A percentile compares a stretch with the other conserved stretches of the same genome.
Evolutionary conservation across 1,284 basidiomycete species (phyloP).

Genomic region (Sanguinoderma infundibulare): DNA sequence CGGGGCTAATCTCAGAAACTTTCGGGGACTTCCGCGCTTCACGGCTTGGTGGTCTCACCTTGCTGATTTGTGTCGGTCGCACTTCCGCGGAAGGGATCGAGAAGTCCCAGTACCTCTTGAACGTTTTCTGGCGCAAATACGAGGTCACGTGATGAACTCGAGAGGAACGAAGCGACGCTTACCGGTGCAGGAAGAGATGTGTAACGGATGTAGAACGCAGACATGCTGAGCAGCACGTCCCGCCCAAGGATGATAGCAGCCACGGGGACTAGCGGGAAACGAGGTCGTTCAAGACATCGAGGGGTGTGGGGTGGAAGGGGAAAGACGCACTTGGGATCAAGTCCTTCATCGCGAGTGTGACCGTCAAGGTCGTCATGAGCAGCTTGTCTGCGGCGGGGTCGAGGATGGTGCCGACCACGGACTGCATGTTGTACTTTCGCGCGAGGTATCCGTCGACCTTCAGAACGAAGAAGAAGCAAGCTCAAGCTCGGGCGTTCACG

Average conservation of each 20-base stretch:
- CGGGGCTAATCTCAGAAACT: not conserved
- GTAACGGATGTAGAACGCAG: constrained; percentile 95
- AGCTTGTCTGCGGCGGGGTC: constrained; percentile 98
- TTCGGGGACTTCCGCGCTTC: no score
- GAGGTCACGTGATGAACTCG: constrained; percentile 9
- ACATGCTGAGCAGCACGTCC: constrained; percentile 86
- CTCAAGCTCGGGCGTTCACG: constrained; percentile 16
- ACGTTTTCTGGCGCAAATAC: constrained; percentile 74
- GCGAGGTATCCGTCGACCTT: constrained; percentile 93
- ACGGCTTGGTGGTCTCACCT: constrained; percentile 59
- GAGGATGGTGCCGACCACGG: constrained; percentile 92
- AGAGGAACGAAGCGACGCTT: constrained; percentile 35
- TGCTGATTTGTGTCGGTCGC: constrained; percentile 88
- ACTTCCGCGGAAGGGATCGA: constrained; percentile 95
- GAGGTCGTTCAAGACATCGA: not conserved
- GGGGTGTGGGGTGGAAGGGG: not conserved
- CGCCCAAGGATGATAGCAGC: constrained; percentile 89
- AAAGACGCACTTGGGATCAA: constrained; percentile 77
- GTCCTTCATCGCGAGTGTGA: constrained; percentile 84
- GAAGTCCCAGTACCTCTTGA: constrained; percentile 92
- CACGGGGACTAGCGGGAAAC: constrained; percentile 68
- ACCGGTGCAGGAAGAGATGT: constrained; percentile 88
- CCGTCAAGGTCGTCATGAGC: constrained; percentile 92
- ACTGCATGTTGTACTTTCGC: constrained; percentile 81
- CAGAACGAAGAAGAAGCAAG: constrained; percentile 17